Evolutionary conservation across 1,139 yeast genomes (phyloP).

Genomic region (Diutina mesorugosa): DNA sequence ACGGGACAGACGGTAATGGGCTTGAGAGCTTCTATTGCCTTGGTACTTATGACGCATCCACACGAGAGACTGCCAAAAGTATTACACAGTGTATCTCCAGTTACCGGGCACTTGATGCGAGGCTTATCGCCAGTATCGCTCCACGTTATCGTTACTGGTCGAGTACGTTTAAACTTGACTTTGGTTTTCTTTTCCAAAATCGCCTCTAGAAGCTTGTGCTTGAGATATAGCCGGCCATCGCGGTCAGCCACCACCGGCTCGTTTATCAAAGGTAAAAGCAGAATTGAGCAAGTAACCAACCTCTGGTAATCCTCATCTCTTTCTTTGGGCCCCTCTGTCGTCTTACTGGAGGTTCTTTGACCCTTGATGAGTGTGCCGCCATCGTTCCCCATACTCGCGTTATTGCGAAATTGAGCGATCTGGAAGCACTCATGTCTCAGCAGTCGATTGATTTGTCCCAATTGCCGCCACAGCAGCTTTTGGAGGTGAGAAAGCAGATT

Average conservation of each 20-base stretch:
- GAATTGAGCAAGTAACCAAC: neutral
- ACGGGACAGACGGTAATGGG: neutral
- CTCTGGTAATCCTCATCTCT: neutral
- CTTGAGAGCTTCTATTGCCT: neutral
- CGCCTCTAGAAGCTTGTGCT: neutral
- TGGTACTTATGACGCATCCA: neutral
- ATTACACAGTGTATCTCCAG: neutral
- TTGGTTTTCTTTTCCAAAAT: neutral
- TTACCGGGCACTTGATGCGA: neutral
- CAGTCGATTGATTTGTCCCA: slow-evolving; percentile 42
- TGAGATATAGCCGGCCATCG: neutral
- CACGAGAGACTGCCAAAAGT: neutral
- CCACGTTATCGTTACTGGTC: neutral
- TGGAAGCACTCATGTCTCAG: neutral
- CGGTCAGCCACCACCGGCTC: neutral
- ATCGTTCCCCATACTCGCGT: slow-evolving; percentile 1
- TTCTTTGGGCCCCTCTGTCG: neutral
- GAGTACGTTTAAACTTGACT: neutral
- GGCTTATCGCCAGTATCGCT: neutral
- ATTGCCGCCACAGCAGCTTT: slow-evolving; percentile 72
- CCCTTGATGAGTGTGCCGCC: neutral
- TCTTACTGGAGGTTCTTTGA: neutral
- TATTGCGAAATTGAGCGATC: neutral
- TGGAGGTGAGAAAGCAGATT: slow-evolving; percentile 72
- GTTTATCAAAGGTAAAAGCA: neutral